Evolutionary conservation across 2,329 filamentous ascomycete genomes (phyloP).

Genomic region (Stachybotrys chartarum): DNA sequence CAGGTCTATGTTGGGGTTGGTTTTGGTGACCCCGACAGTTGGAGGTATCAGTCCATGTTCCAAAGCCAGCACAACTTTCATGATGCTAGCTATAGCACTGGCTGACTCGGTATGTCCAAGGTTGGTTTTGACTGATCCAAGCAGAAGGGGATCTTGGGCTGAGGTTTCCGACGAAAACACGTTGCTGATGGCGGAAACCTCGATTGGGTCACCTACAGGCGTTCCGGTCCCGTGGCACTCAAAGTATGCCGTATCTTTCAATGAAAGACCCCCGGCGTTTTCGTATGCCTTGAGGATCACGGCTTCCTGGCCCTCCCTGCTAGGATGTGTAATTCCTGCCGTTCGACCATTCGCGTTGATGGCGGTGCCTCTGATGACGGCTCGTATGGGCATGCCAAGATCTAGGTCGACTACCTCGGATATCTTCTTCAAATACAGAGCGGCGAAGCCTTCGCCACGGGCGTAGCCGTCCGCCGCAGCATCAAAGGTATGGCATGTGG

Average conservation of each 20-base stretch:
- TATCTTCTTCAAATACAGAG: conserved; percentile 31
- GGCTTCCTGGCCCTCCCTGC: conserved; percentile 17
- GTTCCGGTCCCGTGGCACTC: conserved; percentile 1
- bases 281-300: conserved; percentile 27
- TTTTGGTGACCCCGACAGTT: not conserved
- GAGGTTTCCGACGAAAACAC: not conserved
- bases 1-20: not conserved
- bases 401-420: conserved; percentile 9
- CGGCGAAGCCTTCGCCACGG: conserved; percentile 31
- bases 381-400: conserved; percentile 23
- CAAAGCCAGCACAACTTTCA: not conserved
- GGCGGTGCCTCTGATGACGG: conserved; percentile 18
- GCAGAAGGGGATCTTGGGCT: not conserved
- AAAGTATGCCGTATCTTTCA: conserved; percentile 3
- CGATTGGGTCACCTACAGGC: conserved; percentile 27
- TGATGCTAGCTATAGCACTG: not conserved
- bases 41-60: not conserved
- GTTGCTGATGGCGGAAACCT: conserved; percentile 17
- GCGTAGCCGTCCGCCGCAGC: conserved; percentile 33
- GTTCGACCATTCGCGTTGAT: conserved; percentile 26
- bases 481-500: conserved; percentile 21
- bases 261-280: conserved; percentile 6
- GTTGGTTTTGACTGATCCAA: not conserved
- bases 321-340: conserved; percentile 32
- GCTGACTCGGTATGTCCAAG: not conserved